Conservation (phyloP, 352 stramenopile species). For the Globisporangium alternatum region DNA sequence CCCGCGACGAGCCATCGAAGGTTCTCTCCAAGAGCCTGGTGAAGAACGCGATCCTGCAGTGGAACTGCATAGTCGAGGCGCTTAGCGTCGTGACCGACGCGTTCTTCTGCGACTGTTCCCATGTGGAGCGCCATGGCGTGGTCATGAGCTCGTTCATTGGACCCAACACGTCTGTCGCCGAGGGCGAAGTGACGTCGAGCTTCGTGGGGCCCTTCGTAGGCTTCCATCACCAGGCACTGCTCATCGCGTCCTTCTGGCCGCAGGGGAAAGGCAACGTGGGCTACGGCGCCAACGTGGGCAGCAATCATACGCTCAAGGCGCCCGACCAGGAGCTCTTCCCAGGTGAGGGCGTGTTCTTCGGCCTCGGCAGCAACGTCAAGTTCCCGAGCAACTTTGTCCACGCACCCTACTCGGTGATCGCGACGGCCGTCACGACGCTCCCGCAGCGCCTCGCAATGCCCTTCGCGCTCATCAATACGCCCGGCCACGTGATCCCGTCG, state of each 20-base stretch:
- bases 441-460: slow-evolving; percentile 86
- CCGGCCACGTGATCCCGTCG: slow-evolving; percentile 68
- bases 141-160: slow-evolving; percentile 87
- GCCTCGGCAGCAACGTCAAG: slow-evolving; percentile 92
- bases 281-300: slow-evolving; percentile 95
- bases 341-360: slow-evolving; percentile 96
- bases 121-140: slow-evolving; percentile 79
- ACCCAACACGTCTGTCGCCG: slow-evolving; percentile 80
- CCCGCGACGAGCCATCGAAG: slow-evolving; percentile 33
- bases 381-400: slow-evolving; percentile 93
- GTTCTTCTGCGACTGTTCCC: slow-evolving; percentile 77
- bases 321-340: slow-evolving; percentile 89
- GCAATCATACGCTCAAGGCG: slow-evolving; percentile 95
- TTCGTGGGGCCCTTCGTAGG: slow-evolving; percentile 93
- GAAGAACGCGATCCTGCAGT: slow-evolving; percentile 64
- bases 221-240: slow-evolving; percentile 92
- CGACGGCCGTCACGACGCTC: slow-evolving; percentile 89
- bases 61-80: slow-evolving; percentile 58
- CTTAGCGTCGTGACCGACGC: slow-evolving; percentile 61
- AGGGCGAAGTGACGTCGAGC: slow-evolving; percentile 89
- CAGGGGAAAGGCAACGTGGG: slow-evolving; percentile 92
- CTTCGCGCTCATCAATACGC: slow-evolving; percentile 74
- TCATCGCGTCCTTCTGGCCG: slow-evolving; percentile 92
- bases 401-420: slow-evolving; percentile 93
- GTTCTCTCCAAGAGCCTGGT: slow-evolving; percentile 65